phyloP scores from a whole-genome alignment of 768 basidiomycete genomes.

The Trametes gibbosa region DNA sequence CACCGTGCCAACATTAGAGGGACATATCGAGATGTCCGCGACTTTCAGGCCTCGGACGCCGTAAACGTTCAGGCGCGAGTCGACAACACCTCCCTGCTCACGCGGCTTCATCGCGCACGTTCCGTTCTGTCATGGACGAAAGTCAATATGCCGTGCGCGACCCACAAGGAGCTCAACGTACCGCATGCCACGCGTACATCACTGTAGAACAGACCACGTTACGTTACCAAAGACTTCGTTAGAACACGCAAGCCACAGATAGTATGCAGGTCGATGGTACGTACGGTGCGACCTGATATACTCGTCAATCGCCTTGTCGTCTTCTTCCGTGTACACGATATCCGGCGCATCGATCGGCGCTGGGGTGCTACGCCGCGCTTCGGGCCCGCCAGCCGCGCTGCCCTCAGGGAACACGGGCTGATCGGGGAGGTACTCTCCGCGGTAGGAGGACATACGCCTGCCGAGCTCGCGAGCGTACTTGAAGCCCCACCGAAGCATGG shows the following conservation, averaged over 20 bases:
- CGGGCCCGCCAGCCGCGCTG: neutral
- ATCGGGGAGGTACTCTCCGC: conserved; percentile 32
- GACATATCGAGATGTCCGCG: conserved; percentile 38
- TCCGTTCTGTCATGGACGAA: conserved; percentile 58
- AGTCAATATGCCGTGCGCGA: no score
- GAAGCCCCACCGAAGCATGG: conserved; percentile 48
- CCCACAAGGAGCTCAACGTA: conserved; percentile 17
- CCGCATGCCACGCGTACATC: conserved; percentile 34
- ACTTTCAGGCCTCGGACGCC: conserved; percentile 52
- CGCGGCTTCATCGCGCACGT: conserved; percentile 69
- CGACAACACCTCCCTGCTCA: conserved; percentile 60
- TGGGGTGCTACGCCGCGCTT: neutral
- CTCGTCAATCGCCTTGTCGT: conserved; percentile 34
- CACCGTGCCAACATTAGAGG: conserved; percentile 37
- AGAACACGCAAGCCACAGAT: neutral
- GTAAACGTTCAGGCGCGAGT: conserved; percentile 60
- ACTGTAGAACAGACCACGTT: neutral
- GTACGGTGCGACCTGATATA: conserved; percentile 21
- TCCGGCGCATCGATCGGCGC: conserved; percentile 27
- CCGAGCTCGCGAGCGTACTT: conserved; percentile 53
- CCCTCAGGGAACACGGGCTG: neutral
- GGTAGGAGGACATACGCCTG: conserved; percentile 48
- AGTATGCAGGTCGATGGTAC: neutral
- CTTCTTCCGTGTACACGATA: conserved; percentile 34
- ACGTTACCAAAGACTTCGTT: neutral